These are phyloP conservation scores for Polytolypa hystricis DNA, from an alignment of 2,329 filamentous ascomycete genomes.

Conservation along the genomic window DNA sequence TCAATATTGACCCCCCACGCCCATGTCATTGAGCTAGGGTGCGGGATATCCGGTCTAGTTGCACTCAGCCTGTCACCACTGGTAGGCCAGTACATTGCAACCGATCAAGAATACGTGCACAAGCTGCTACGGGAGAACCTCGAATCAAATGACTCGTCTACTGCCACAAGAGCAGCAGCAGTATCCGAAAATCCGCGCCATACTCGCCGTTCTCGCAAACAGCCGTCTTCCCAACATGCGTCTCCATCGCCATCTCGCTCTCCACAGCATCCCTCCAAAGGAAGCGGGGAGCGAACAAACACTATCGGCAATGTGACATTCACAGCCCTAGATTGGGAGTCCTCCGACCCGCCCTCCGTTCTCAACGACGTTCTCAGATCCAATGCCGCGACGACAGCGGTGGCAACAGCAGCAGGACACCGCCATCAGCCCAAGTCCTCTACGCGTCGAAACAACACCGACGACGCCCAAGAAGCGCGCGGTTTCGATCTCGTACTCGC, in stretches of 20 bases:
- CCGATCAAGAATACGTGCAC: constrained; percentile 78
- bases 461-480: constrained; percentile 16
- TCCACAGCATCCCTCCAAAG: not conserved
- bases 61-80: constrained; percentile 55
- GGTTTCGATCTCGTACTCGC: constrained; percentile 66
- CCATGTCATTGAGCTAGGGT: constrained; percentile 69
- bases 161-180: not conserved
- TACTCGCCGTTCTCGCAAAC: constrained; percentile 6
- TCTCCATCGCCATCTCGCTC: constrained; percentile 10
- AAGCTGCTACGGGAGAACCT: constrained; percentile 69
- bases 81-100: constrained; percentile 60
- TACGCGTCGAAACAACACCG: not conserved
- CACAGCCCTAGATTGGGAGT: constrained; percentile 72
- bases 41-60: constrained; percentile 73
- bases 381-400: not conserved
- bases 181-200: not conserved
- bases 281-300: constrained; percentile 1
- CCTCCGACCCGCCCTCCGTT: constrained; percentile 34
- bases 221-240: constrained; percentile 9
- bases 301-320: constrained; percentile 43
- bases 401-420: too few species aligned
- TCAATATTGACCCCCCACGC: constrained; percentile 45
- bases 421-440: not conserved
- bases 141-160: constrained; percentile 26
- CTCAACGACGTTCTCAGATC: constrained; percentile 37